phyloP scores from a whole-genome alignment of 208 protist species.

The Leishmania tropica region DNA sequence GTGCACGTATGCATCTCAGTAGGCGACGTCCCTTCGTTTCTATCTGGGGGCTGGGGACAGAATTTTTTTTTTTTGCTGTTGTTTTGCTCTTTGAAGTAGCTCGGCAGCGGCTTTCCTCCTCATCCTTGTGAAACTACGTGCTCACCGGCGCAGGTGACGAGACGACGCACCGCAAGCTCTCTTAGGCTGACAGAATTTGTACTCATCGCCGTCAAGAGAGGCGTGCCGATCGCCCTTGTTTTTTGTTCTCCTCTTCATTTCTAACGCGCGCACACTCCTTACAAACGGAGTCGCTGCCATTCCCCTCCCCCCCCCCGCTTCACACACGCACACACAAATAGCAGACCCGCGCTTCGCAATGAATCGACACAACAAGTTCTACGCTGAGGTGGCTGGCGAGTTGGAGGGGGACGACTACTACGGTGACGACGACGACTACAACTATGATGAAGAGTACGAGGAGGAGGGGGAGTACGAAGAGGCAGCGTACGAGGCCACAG shows the following conservation, averaged over 20 bases:
- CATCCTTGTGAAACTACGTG: not conserved
- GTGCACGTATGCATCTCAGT: not conserved
- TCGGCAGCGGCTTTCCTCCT: not conserved
- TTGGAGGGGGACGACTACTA: constrained; percentile 64
- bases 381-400: constrained; percentile 49
- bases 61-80: not conserved
- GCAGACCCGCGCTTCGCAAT: constrained; percentile 19
- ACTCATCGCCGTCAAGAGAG: not conserved
- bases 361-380: constrained; percentile 86
- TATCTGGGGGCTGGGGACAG: not conserved
- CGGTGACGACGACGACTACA: constrained; percentile 47
- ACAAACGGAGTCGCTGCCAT: not conserved
- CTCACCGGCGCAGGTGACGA: not conserved
- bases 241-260: not conserved
- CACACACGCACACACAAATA: not conserved
- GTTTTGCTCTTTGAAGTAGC: not conserved
- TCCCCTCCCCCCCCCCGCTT: not conserved
- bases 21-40: not conserved
- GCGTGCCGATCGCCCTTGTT: not conserved
- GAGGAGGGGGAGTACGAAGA: constrained; percentile 42
- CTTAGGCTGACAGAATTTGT: not conserved
- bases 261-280: not conserved
- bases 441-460: constrained; percentile 70
- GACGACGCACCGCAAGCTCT: not conserved
- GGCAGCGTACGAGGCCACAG: not conserved